Evolutionary conservation across 2,329 filamentous ascomycete species (phyloP), one percentile per base, ranked within the genome.

Genomic region (Neodidymelliopsis sp.): DNA sequence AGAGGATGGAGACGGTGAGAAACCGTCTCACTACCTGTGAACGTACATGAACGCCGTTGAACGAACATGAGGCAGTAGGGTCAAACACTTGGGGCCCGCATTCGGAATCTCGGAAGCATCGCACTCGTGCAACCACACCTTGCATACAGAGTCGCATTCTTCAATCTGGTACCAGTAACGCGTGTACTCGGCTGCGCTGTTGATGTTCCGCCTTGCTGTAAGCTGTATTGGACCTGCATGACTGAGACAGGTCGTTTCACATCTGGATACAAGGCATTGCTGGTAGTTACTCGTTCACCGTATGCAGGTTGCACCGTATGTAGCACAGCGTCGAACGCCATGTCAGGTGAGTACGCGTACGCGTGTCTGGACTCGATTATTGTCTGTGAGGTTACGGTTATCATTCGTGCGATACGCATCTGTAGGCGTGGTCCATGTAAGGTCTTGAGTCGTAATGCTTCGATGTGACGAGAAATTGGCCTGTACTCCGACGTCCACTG

Each of bases 71-170:
- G 45, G 53, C 46, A 16, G 25, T 36, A 13, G 30, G 33, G 25
- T 43, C 49, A 50, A 47, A 57, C 53, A 53, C 54, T 27, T 37
- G 20, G 28, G n/a, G 10, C 41, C 54, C 22, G 28, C 38, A 44
- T 54, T 56, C 22, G 50, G 40, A 31, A 25, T 23, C 23, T 44
- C 46, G 39, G 47, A 23, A 35, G 22, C 28, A 39, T 48, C 40
- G 43, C 39, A 42, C 45, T 45, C 46, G 64, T 69, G 45, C 47
- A 33, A 67, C 62, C 56, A 53, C 40, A 63, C 60, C 65, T 70
- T 68, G 62, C 63, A 65, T 69, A 43, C 27, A 53, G 36, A 42
- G 53, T 57, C 54, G 46, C 63, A 67, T 70, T 68, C 57, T 56
- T 63, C 43, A 31, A 24, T 53, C 53, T 61, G 60, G 59, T 58